Base-by-base conservation (phyloP, 768 basidiomycete genomes). In the Pholiota molesta region DNA sequence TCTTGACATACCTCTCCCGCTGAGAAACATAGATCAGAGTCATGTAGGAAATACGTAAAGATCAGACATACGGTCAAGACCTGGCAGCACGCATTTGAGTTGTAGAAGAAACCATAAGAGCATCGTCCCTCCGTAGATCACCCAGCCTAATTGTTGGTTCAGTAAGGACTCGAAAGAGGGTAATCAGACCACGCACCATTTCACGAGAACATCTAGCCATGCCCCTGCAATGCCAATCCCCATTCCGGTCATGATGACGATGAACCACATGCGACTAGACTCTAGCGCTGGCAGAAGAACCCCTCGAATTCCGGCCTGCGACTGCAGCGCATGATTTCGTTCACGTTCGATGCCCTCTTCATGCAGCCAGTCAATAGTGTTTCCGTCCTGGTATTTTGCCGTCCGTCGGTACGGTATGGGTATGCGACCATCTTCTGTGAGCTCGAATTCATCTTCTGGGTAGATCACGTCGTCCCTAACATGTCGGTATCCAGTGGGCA, bases 111-210 rank as follows among this genome's bases (percentile, higher is more conserved):
- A 2, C 86, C 87, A 65, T 86, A 85, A 10, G 82, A 73, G 69
- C 90, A 91, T 31, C 83, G 80, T 8, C 90, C 90, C 71, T 88
- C 87, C 88, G 82, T 40, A 91, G 71, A 67, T 91, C 89, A 26
- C 83, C 84, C 58, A 91, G 73, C 90, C 89, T 90, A 55, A 7
- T 44, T 60, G 47, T 14, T 40, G 9, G 45, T 49, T 59, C 14
- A 53, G 52, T 10, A 56, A 64, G 23, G 23, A 28, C 39, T 54
- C 28, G 19, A 31, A 10, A 60, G 56, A 17, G 3, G 14, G 5
- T 58, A 57, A 62, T 44, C 37, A 8, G 37, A 53, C 39, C 35
- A 74, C 78, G 52, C 71, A 89, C 89, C 90, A 91, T 75, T 85
- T 86, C 8, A 91, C 89, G 40, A 91, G 74, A 7, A 91, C 83